Base-by-base conservation (phyloP, 2,329 filamentous ascomycete species). In the Zasmidium angulare region DNA sequence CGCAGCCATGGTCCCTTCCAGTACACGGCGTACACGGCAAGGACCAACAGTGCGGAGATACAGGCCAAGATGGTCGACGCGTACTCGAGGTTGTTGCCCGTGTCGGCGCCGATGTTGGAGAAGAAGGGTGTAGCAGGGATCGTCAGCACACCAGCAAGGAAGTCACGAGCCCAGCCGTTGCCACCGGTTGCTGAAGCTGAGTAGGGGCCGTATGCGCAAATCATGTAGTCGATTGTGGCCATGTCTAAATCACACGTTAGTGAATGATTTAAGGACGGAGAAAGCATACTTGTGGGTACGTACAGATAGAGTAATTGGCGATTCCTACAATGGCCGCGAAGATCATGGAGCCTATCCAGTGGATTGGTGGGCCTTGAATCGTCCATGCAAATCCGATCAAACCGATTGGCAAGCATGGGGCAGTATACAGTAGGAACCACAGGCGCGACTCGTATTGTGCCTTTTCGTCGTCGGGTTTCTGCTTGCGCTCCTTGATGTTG, bases 191-290 rank as follows among this genome's bases (percentile, higher is more conserved):
- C 89, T 0, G 87, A 90, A 1, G 89, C 88, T 1, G 87, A 86
- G 72, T 91, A 91, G 0, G 86, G 86, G 0, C 89, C 89, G 67
- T 91, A 89, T 0, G 88, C 86, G 65, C 85, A 87, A 36, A 90
- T 84, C 84, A 90, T 90, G 76, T 91, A 91, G 73, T 91, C 87
- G 63, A 90, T 89, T 1, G 87, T 89, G 1, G 87, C 86, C 85
- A 89, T 89, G 76, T 90, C 90, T 59, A 64, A 65, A 26, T 10
- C 11, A 22, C 11, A 6, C 19, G 40, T 23, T 46, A 46, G 43
- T 4, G n/a, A 17, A 46, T 46, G n/a, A n/a, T 23, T 12, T 23
- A 19, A 12, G 17, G 20, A 43, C 46, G 51, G 4, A 17, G 21
- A 46, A 17, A 43, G 12, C 29, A 7, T 36, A 7, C 7, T 7